These are phyloP conservation scores for Steccherinum ochraceum DNA, from an alignment of 768 basidiomycete genomes.

Conservation along the genomic window DNA sequence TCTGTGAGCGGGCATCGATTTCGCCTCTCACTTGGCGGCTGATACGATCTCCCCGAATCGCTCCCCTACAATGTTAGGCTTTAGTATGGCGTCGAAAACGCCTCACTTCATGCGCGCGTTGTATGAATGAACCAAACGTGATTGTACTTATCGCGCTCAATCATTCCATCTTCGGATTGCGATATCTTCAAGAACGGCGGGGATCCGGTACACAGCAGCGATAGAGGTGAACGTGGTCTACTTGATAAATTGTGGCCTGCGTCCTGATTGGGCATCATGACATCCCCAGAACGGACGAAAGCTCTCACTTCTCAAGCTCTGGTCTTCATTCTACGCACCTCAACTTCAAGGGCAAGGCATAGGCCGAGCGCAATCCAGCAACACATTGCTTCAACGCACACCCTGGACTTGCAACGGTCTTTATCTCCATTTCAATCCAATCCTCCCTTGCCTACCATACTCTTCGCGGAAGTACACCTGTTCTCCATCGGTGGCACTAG, in stretches of 20 bases:
- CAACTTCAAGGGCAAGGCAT: not conserved
- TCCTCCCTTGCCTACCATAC: not conserved
- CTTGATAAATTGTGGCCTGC: not conserved
- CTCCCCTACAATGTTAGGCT: not conserved
- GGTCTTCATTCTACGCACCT: not conserved
- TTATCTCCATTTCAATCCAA: not conserved
- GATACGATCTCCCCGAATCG: not conserved
- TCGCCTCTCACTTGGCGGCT: not conserved
- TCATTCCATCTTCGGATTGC: not conserved
- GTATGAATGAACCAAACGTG: not conserved
- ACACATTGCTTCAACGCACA: not conserved
- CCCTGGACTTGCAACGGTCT: not conserved
- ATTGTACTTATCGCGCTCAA: not conserved
- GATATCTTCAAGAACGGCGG: not conserved
- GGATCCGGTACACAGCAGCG: not conserved
- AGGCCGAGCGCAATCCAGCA: not conserved
- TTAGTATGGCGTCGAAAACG: not conserved
- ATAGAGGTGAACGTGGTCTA: not conserved
- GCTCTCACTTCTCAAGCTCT: not conserved
- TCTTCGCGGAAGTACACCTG: slow-evolving; percentile 1
- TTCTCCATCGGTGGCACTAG: not conserved
- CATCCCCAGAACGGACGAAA: not conserved
- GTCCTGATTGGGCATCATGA: not conserved
- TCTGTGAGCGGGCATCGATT: not conserved
- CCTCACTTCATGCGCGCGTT: not conserved